Base-by-base conservation (phyloP, 164 flowering plant species). In the Chloranthus sessilifolius region DNA sequence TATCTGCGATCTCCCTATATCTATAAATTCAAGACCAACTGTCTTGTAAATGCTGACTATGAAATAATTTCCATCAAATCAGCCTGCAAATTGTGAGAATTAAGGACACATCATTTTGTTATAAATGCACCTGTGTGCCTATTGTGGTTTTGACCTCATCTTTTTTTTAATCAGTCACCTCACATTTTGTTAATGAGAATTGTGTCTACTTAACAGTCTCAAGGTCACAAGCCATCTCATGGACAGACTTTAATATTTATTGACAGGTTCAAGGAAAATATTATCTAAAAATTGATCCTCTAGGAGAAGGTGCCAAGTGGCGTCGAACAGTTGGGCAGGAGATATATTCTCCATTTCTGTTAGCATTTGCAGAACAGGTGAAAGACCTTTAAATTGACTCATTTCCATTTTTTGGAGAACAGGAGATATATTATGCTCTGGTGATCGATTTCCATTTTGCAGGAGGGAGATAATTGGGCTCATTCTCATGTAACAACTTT, bases 301-400 rank as follows among this genome's bases (percentile, higher is more conserved):
- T 68, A 7, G 95, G 96, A 49, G 84, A 85, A 50, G 98, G 98
- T 63, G 94, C 98, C n/a, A 81, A 76, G 59, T 92, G 98, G 98
- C 88, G 95, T n/a, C 91, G 96, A 28, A 52, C 80, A 60, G 68
- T 65, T 62, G 96, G 96, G 12, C 98, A 92, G 64, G 98, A 92
- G 65, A 74, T 88, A 55, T 92, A 92, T 69, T 85, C 96, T 33
- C 98, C 98, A n/a, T 71, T 88, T 60, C 77, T 92, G n/a, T 69
- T 92, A 40, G 98, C 96, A 59, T 85, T 88, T 68, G 33, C 94
- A 36, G 89, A 82, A 53, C 74, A 82, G 94, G 95, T 83, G 60
- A 71, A 50, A 40, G 24, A 26, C 15, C 38, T 17, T 29, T 30
- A 47, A 28, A 15, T 49, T 46, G 8, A 24, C 24, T 41, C 40